A percentile compares a stretch with the other conserved stretches of the same genome.
Conservation (phyloP, 805 yeast species). For the Candida sonorensis region DNA sequence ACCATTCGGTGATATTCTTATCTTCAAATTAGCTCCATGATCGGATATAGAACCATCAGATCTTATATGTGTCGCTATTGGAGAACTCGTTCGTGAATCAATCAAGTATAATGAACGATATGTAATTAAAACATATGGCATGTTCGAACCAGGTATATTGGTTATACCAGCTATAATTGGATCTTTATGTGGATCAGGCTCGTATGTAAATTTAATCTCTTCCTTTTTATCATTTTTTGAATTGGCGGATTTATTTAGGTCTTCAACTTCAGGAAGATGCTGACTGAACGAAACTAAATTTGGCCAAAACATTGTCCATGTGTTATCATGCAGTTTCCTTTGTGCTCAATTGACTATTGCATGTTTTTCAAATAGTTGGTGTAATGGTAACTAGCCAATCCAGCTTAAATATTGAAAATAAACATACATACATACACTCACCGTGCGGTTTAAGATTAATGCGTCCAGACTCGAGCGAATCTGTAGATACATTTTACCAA, state of each 20-base stretch:
- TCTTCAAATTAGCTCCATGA: constrained; percentile 39
- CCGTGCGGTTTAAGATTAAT: too few species aligned
- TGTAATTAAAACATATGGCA: constrained; percentile 30
- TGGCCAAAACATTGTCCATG: constrained; percentile 28
- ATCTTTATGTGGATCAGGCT: constrained; percentile 24
- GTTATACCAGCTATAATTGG: constrained; percentile 27
- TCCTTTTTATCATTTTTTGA: constrained; percentile 6
- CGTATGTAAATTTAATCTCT: constrained; percentile 8
- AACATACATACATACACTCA: too few species aligned
- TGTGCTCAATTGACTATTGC: too few species aligned
- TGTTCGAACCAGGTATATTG: constrained; percentile 4
- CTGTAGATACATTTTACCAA: too few species aligned
- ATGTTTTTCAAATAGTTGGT: too few species aligned
- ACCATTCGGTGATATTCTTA: constrained; percentile 31
- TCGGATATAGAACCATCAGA: constrained; percentile 34
- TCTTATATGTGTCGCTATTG: constrained; percentile 42
- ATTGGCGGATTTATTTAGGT: constrained; percentile 9
- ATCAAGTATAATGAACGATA: constrained; percentile 31
- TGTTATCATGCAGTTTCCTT: too few species aligned
- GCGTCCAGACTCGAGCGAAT: too few species aligned
- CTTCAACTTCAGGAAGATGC: constrained; percentile 21
- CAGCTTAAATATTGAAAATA: too few species aligned
- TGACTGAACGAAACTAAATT: constrained; percentile 18
- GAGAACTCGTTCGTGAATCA: constrained; percentile 36
- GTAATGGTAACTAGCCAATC: too few species aligned